Conservation (phyloP, 2,329 filamentous ascomycete species). For the Colletotrichum tofieldiae region DNA sequence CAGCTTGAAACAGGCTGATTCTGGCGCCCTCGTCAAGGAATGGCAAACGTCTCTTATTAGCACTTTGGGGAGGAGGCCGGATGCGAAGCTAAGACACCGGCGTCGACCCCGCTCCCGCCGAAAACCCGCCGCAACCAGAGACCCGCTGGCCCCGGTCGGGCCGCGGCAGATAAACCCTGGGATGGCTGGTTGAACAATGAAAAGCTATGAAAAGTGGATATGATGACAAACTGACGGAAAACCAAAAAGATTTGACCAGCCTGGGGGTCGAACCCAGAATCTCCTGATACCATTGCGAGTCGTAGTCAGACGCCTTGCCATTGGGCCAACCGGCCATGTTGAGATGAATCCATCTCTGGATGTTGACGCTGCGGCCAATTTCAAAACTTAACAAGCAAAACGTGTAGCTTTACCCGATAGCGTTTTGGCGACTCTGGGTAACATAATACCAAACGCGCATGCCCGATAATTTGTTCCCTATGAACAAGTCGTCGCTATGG, state of each 20-base stretch:
- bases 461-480: neutral
- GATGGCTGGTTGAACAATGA: no score
- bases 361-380: fast-evolving
- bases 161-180: neutral
- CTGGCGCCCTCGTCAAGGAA: no score
- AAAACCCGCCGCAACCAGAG: neutral
- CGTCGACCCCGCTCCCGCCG: neutral
- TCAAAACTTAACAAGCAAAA: fast-evolving
- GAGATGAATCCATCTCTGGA: neutral
- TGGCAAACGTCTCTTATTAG: no score
- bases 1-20: neutral
- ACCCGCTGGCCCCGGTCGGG: no score
- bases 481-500: no score
- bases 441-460: neutral
- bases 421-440: neutral
- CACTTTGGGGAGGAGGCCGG: neutral
- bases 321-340: conserved; percentile 51
- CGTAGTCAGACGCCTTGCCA: conserved; percentile 62
- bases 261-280: conserved; percentile 44
- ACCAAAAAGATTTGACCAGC: conserved; percentile 26
- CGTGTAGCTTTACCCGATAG: fast-evolving
- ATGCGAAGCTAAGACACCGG: neutral
- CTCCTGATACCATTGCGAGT: conserved; percentile 41
- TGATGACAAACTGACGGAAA: neutral
- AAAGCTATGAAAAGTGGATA: neutral